A percentile compares a stretch with the other conserved stretches of the same genome.
These are phyloP conservation scores for Sporothrix pseudoabietina DNA, from an alignment of 2,329 filamentous ascomycete species.

Conservation along the genomic window DNA sequence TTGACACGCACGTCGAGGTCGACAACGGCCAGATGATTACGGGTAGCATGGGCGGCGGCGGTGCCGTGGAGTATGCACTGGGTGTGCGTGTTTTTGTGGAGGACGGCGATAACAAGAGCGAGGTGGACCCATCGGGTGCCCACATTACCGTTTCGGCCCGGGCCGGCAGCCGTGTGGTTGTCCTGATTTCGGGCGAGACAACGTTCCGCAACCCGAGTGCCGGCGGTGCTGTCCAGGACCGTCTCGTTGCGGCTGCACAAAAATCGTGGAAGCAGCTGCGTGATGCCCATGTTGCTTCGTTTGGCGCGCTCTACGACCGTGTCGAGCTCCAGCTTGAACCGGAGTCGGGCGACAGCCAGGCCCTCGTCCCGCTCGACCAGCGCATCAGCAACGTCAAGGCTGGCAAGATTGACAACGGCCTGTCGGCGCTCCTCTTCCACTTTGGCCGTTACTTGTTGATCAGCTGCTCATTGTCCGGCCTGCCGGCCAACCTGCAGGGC, in stretches of 20 bases:
- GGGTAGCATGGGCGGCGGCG: slow-evolving; percentile 10
- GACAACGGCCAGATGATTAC: slow-evolving; percentile 1
- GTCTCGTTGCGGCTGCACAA: not conserved
- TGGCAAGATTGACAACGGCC: not conserved
- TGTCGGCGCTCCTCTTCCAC: not conserved
- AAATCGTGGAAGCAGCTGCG: not conserved
- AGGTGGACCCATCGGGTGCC: not conserved
- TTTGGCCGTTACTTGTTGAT: not conserved
- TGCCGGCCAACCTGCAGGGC: slow-evolving; percentile 10
- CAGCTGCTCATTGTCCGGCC: not conserved
- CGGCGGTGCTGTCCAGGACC: not conserved
- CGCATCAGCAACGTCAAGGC: slow-evolving; percentile 8
- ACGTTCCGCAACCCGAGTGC: slow-evolving; percentile 4
- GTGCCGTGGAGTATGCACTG: not conserved
- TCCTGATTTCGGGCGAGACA: not conserved
- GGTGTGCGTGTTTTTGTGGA: not conserved
- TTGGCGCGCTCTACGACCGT: not conserved
- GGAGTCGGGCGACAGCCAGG: not conserved
- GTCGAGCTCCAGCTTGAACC: not conserved
- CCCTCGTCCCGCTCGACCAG: not conserved
- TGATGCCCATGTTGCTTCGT: not conserved
- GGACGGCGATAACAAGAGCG: not conserved
- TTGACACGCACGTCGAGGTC: not conserved
- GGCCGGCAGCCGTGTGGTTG: not conserved
- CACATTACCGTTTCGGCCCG: not conserved